Evolutionary conservation across 306 rosid genomes (phyloP).

Genomic region (Psophocarpus tetragonolobus): DNA sequence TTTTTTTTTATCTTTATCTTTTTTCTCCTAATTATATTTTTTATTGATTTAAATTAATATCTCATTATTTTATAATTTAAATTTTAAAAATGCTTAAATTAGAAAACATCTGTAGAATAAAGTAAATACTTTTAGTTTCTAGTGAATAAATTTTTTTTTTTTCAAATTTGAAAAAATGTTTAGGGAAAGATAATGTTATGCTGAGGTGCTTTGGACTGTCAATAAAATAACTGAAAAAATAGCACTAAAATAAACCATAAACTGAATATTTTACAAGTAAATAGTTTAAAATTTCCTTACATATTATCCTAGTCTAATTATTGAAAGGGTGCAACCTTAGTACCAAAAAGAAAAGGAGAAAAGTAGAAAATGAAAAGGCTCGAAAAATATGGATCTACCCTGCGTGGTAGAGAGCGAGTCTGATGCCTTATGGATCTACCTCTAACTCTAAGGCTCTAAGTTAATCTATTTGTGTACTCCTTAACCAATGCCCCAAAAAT

Average conservation of each 20-base stretch:
- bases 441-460: background rate
- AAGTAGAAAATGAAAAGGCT: slow-evolving; percentile 5
- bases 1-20: background rate
- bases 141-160: background rate
- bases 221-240: too few species aligned
- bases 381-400: background rate
- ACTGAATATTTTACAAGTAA: too few species aligned
- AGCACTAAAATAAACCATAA: too few species aligned
- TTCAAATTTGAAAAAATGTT: background rate
- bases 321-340: slow-evolving; percentile 2
- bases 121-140: background rate
- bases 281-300: background rate
- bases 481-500: slow-evolving; percentile 77
- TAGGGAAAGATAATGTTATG: background rate
- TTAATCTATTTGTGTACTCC: slow-evolving; percentile 79
- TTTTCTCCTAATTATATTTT: background rate
- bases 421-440: too few species aligned
- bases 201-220: background rate
- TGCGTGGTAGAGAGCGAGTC: background rate
- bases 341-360: too few species aligned
- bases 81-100: background rate
- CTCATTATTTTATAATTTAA: background rate
- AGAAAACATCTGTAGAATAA: background rate
- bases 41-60: background rate
- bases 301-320: background rate